Base-by-base conservation (phyloP, 768 basidiomycete genomes). In the Strobilomyces confusus region DNA sequence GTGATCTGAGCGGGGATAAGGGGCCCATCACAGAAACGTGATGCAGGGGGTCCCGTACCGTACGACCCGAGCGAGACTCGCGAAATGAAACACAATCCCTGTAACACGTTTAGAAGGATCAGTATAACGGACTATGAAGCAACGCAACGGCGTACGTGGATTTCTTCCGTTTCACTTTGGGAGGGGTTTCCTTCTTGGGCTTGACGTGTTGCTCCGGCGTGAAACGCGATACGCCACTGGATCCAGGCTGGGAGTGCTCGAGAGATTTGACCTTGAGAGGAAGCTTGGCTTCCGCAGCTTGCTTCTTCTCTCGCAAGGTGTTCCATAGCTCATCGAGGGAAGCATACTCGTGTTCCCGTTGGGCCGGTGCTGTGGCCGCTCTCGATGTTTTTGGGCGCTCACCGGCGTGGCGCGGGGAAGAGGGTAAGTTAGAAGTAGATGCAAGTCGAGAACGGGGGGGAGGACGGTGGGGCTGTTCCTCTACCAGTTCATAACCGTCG, bases 181-280 rank as follows among this genome's bases (percentile, higher is more conserved):
- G 70, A 61, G 58, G 75, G 30, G 62, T 62, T 25, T 48, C 55
- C 57, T 73, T 70, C 44, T 61, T 60, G 7, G 64, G 54, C 29
- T 49, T 58, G 56, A 52, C 41, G 52, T 56, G 58, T 14, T 62
- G 69, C 22, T 69, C 65, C 33, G 65, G 59, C 20, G 48, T 52
- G 52, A 54, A 48, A 49, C 69, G 61, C n/a, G 69, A 58, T 17
- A 52, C 44, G 20, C 43, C 49, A 46, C 58, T 69, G 41, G 63
- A 25, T 41, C 56, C 58, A 44, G 59, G 20, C 29, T 67, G 63
- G 30, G 68, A 43, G 2, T 61, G 33, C 63, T 84, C 84, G 20
- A 88, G 75, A 20, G 86, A 88, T 66, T 82, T 80, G 42, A 88
- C 83, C 67, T 89, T 89, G 29, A 82, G 78, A 48, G 80, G 81